Base-by-base conservation (phyloP, 352 stramenopile species). In the Phytophthora uliginosa region DNA sequence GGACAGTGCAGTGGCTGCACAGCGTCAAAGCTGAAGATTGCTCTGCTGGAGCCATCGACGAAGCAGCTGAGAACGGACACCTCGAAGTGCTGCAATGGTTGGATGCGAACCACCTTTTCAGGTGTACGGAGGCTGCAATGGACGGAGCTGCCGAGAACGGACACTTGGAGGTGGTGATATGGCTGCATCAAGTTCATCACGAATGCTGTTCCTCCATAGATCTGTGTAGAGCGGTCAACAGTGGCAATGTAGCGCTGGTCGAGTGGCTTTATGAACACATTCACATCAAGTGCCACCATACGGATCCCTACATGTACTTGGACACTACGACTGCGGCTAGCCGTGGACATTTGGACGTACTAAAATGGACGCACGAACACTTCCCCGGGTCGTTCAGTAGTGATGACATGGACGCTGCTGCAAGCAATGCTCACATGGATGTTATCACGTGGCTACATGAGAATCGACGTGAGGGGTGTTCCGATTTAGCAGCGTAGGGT, bases 391-490 rank as follows among this genome's bases (percentile, higher is more conserved):
- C 50, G 12, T 28, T 55, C 3, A 42, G 34, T 42, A 17, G 13
- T 31, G 28, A 31, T 31, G 28, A 31, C 28, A 57, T 57, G 22
- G 24, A 57, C 9, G 12, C 15, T 57, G 51, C 51, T 20, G 51
- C 51, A 22, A 17, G 5, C 15, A 36, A 20, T 36, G 51, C 26
- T 0, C 22, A 40, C 51, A 20, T 57, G 12, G 26, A 38, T 9
- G 12, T 57, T 31, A 34, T 57, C 10, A 57, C 10, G 51, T 57
- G 51, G 51, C 24, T 57, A 24, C 51, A 57, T 38, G 26, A 57
- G 7, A 10, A 57, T 38, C 51, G 51, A n/a, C 38, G 24, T 17
- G 51, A 57, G 26, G 51, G 10, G 4, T 57, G 51, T 20, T 20
- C 51, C 6, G 17, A 36, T n/a, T 4, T 38, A 12, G 51, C 51